These are phyloP conservation scores for Parastagonospora avenae DNA, from an alignment of 2,329 filamentous ascomycete species.

Conservation along the genomic window DNA sequence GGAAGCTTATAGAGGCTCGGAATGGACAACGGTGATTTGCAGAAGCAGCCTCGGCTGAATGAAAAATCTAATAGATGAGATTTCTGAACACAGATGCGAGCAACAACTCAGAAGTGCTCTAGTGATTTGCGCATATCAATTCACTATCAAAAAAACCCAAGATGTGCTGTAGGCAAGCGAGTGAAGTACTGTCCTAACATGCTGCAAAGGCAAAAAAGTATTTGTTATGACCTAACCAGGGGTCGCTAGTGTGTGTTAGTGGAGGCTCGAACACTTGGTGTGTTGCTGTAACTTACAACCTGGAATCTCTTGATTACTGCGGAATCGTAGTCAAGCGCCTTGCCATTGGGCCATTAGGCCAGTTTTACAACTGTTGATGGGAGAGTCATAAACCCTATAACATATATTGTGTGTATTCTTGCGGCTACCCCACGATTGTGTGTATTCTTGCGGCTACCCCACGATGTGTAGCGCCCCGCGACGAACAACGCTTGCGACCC, in stretches of 20 bases:
- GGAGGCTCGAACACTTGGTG: neutral
- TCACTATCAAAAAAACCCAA: too few relatives aligned
- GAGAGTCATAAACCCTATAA: neutral
- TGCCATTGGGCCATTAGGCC: slow-evolving; percentile 59
- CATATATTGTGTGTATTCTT: neutral
- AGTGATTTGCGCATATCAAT: too few relatives aligned
- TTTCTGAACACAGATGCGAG: too few relatives aligned
- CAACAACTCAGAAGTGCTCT: too few relatives aligned
- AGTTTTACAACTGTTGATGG: slow-evolving; percentile 3
- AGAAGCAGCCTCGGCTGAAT: too few relatives aligned
- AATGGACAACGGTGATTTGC: too few relatives aligned
- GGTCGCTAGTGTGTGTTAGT: neutral
- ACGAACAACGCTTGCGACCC: neutral
- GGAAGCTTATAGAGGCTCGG: too few relatives aligned
- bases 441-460: too few relatives aligned
- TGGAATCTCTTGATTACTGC: slow-evolving; percentile 37
- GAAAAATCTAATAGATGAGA: too few relatives aligned
- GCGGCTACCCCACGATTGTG: neutral
- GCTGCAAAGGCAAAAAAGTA: neutral
- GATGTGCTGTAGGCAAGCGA: too few relatives aligned
- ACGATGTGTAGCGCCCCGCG: too few relatives aligned
- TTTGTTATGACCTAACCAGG: neutral
- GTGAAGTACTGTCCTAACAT: too few relatives aligned
- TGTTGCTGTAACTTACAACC: slow-evolving; percentile 11
- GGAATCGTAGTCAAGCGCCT: slow-evolving; percentile 61